Base-by-base conservation (phyloP, 352 stramenopile species). In the Phytopythium sindhum region DNA sequence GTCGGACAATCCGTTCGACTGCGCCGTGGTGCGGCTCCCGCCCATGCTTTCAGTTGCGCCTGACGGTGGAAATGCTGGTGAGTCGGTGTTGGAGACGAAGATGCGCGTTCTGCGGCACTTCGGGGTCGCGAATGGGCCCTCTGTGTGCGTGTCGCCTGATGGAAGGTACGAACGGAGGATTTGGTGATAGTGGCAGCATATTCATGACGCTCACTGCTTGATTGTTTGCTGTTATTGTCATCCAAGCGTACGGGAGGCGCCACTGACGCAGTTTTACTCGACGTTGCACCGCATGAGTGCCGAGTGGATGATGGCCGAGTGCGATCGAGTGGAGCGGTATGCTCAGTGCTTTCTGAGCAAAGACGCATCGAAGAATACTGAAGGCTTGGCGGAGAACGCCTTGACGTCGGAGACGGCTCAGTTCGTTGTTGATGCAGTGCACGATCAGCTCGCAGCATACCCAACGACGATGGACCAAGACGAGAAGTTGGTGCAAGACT, bases 1-100 rank as follows among this genome's bases (percentile, higher is more conserved):
- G 68, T 11, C 67, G 0, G 70, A 88, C 24, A 97, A 96, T 67
- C 80, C 88, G 5, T 94, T 98, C 64, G 88, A 98, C 69, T 98
- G 95, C 68, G 80, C 82, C 7, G 41, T 65, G 7, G 42, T 96
- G 44, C 65, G 50, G 19, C 62, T 91, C 12, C 67, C 74, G 35
- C 7, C 54, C n/a, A 4, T 59, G 31, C 1, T 28, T 78, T 2
- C 24, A 59, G 10, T 15, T 19, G 26, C 8, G 17, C 24, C 24
- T 0, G 26, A 23, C 11, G 35, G 50, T 65, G 10, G 51, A 57
- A 7, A 42, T 65, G 41, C 31, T 50, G 4, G 28, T 28, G 23
- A 21, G 11, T 14, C 11, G 4, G 58, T 54, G 12, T 52, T 69
- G 42, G 63, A 77, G 10, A 45, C 57, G 24, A 82, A 81, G 54